phyloP scores from a whole-genome alignment of 2,329 filamentous ascomycete species.

The Beauveria rudraprayagi region DNA sequence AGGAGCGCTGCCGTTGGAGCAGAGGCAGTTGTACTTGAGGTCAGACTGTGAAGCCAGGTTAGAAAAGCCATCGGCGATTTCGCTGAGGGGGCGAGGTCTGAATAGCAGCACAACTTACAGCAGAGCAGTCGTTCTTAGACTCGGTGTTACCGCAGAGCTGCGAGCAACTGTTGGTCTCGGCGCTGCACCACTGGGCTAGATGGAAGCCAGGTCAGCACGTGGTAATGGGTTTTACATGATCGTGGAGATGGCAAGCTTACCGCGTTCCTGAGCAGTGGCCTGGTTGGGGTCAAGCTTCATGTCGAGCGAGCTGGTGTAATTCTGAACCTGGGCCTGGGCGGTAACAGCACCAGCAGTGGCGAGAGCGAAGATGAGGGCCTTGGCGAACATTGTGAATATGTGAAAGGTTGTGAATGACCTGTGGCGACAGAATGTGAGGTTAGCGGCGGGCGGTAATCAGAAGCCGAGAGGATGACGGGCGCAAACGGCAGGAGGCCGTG shows the following conservation, averaged over 20 bases:
- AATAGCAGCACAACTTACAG: conserved; percentile 31
- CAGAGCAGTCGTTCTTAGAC: conserved; percentile 35
- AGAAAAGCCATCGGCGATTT: neutral
- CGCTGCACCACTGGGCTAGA: conserved; percentile 43
- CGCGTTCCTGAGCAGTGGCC: conserved; percentile 26
- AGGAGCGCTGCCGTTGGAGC: conserved; percentile 40
- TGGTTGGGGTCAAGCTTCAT: conserved; percentile 33
- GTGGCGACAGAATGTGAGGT: neutral
- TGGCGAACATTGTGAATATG: conserved; percentile 32
- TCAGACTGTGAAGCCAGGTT: conserved; percentile 23
- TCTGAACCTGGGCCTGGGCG: conserved; percentile 34
- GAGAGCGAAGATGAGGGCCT: conserved; percentile 33
- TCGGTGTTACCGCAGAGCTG: conserved; percentile 36
- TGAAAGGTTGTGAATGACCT: conserved; percentile 2
- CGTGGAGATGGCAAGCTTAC: conserved; percentile 26
- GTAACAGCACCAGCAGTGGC: conserved; percentile 34
- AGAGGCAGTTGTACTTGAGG: conserved; percentile 42
- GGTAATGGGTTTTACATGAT: conserved; percentile 13
- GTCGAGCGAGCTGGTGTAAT: conserved; percentile 35
- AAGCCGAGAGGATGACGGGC: neutral
- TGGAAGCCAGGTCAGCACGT: conserved; percentile 7
- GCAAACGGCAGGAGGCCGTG: neutral
- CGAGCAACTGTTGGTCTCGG: conserved; percentile 41
- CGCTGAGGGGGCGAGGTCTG: neutral
- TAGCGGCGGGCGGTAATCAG: neutral